These are phyloP conservation scores for Choiromyces venosus DNA, from an alignment of 495 filamentous ascomycete genomes.

Conservation along the genomic window DNA sequence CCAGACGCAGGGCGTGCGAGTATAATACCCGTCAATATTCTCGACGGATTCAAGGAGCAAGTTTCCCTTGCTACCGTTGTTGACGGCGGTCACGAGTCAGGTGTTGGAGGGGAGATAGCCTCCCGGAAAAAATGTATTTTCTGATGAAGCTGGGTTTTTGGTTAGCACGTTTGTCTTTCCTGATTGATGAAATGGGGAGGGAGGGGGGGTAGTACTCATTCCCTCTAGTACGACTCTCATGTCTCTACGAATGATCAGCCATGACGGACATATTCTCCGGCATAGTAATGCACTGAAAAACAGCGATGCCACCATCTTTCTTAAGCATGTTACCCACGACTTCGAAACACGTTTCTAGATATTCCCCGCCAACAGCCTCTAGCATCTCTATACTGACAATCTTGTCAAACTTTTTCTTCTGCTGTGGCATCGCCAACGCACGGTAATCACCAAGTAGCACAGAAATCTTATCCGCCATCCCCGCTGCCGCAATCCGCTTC, in stretches of 20 bases:
- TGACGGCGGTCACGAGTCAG: constrained; percentile 58
- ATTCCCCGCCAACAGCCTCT: constrained; percentile 64
- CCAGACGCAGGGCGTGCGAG: constrained; percentile 63
- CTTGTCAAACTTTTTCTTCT: constrained; percentile 59
- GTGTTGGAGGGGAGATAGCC: constrained; percentile 64
- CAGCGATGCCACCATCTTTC: constrained; percentile 57
- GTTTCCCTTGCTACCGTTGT: constrained; percentile 52
- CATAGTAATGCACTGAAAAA: constrained; percentile 73
- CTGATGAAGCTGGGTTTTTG: constrained; percentile 56
- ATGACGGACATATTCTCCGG: constrained; percentile 47
- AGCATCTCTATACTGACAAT: constrained; percentile 70
- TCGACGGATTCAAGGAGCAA: constrained; percentile 59
- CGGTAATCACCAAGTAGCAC: constrained; percentile 61
- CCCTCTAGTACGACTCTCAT: constrained; percentile 46
- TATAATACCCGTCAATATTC: constrained; percentile 67
- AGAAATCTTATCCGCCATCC: constrained; percentile 51
- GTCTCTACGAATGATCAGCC: constrained; percentile 10
- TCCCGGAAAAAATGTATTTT: constrained; percentile 68
- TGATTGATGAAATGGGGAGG: background rate
- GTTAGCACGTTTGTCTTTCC: background rate
- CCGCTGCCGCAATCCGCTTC: constrained; percentile 51
- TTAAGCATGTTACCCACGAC: constrained; percentile 58
- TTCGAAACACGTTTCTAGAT: constrained; percentile 57
- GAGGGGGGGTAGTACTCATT: constrained; percentile 42
- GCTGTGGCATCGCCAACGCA: constrained; percentile 48